Conservation (phyloP, 148 eudicot genomes). For the Rheum nobile region DNA sequence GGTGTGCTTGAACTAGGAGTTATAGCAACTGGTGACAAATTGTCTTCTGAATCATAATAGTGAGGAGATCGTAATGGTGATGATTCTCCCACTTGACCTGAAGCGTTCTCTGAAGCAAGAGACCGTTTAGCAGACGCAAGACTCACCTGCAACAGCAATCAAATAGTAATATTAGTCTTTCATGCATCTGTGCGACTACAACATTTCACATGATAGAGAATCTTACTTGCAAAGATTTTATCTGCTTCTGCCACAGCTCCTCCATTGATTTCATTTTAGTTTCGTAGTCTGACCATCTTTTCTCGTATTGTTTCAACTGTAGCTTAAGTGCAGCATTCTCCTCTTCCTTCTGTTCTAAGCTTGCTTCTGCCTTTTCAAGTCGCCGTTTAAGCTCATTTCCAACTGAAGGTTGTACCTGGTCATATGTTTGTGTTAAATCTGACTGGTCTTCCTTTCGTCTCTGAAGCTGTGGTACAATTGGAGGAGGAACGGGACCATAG, state of each 20-base stretch:
- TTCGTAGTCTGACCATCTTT: conserved; percentile 56
- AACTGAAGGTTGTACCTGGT: conserved; percentile 27
- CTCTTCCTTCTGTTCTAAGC: conserved; percentile 42
- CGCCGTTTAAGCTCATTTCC: conserved; percentile 58
- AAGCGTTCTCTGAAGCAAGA: conserved; percentile 25
- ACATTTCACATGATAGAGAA: neutral
- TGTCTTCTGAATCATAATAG: conserved; percentile 51
- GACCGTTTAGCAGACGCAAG: conserved; percentile 41
- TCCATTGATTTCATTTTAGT: conserved; percentile 73
- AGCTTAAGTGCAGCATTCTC: conserved; percentile 59
- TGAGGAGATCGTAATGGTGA: conserved; percentile 17
- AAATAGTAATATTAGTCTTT: neutral
- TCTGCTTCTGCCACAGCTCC: conserved; percentile 83
- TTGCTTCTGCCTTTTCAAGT: conserved; percentile 49
- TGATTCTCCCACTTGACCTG: conserved; percentile 25
- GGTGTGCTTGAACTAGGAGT: conserved; percentile 6
- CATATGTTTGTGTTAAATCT: conserved; percentile 9
- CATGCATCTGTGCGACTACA: conserved; percentile 20
- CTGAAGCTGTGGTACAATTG: conserved; percentile 25
- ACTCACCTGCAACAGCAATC: conserved; percentile 23
- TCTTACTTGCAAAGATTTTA: conserved; percentile 66
- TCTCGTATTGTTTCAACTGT: conserved; percentile 52
- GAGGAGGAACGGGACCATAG: conserved; percentile 16
- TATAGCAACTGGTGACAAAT: neutral
- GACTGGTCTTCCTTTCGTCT: conserved; percentile 22